These are phyloP conservation scores for Aspergillus fumigatiaffinis DNA, from an alignment of 2,329 filamentous ascomycete species.

Conservation along the genomic window DNA sequence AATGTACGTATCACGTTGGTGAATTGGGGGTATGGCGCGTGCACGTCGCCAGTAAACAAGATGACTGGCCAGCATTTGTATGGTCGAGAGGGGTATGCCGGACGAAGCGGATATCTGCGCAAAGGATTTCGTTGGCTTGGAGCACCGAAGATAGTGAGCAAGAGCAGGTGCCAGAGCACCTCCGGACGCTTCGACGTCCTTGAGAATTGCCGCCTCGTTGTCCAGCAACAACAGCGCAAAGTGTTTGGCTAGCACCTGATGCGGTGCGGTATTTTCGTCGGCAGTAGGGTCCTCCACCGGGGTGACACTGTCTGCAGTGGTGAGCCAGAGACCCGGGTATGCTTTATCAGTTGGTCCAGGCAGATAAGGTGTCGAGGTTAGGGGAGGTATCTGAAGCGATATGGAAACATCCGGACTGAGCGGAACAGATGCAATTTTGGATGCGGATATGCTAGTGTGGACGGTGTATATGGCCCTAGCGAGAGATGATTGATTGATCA, in stretches of 20 bases:
- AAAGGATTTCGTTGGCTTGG: constrained; percentile 63
- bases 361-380: constrained; percentile 67
- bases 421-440: constrained; percentile 79
- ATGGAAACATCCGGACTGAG: constrained; percentile 62
- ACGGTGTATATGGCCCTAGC: constrained; percentile 79
- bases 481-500: constrained; percentile 64
- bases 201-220: constrained; percentile 75
- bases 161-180: constrained; percentile 73
- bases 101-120: constrained; percentile 61
- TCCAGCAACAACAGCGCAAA: constrained; percentile 82
- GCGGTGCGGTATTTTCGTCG: constrained; percentile 56
- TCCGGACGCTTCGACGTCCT: constrained; percentile 63
- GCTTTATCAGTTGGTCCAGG: constrained; percentile 65
- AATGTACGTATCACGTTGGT: constrained; percentile 85
- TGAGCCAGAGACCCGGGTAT: constrained; percentile 77
- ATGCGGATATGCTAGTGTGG: constrained; percentile 74
- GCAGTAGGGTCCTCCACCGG: constrained; percentile 59
- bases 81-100: constrained; percentile 71
- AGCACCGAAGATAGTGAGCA: constrained; percentile 64
- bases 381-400: constrained; percentile 59
- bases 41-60: constrained; percentile 95
- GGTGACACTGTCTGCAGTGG: constrained; percentile 76
- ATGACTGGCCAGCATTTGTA: constrained; percentile 84
- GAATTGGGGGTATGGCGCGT: constrained; percentile 83
- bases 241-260: constrained; percentile 68